These are phyloP conservation scores for Leptographium flavum DNA, from an alignment of 2,329 filamentous ascomycete genomes.

Conservation along the genomic window DNA sequence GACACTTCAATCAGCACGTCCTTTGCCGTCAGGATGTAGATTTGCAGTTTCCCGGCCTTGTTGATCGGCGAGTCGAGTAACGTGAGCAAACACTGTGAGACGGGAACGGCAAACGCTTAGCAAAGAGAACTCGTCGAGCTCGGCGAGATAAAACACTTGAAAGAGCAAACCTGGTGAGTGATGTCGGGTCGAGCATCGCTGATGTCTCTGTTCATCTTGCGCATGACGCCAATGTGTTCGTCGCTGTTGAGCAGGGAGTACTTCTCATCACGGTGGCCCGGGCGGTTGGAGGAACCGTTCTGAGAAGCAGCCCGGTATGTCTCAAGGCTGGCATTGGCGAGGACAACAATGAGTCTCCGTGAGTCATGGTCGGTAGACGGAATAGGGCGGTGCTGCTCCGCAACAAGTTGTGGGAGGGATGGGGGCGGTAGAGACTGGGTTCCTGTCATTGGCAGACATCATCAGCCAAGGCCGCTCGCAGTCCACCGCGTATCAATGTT, in stretches of 20 bases:
- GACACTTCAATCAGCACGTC: constrained; percentile 96
- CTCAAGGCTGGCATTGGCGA: constrained; percentile 94
- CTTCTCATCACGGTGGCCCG: constrained; percentile 71
- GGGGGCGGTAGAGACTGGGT: constrained; percentile 94
- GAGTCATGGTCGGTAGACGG: constrained; percentile 77
- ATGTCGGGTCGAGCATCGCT: constrained; percentile 96
- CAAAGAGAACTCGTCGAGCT: constrained; percentile 10
- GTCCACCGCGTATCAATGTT: no score
- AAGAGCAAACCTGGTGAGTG: constrained; percentile 68
- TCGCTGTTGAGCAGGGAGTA: constrained; percentile 97
- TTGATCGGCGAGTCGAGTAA: constrained; percentile 96
- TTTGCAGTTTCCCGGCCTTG: constrained; percentile 93
- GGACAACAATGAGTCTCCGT: constrained; percentile 81
- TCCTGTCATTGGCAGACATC: constrained; percentile 34
- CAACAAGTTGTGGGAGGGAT: constrained; percentile 77
- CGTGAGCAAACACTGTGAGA: constrained; percentile 77
- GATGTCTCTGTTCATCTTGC: constrained; percentile 98
- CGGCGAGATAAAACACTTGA: constrained; percentile 7
- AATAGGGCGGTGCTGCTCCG: constrained; percentile 82
- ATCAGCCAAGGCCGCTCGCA: no score
- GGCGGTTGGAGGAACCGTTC: constrained; percentile 50
- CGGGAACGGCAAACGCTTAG: neutral
- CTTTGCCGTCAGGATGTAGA: constrained; percentile 96
- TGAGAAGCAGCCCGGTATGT: constrained; percentile 80
- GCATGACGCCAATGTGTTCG: constrained; percentile 97